Conservation (phyloP, 2,329 filamentous ascomycete species). For the Ophiobolus disseminans region DNA sequence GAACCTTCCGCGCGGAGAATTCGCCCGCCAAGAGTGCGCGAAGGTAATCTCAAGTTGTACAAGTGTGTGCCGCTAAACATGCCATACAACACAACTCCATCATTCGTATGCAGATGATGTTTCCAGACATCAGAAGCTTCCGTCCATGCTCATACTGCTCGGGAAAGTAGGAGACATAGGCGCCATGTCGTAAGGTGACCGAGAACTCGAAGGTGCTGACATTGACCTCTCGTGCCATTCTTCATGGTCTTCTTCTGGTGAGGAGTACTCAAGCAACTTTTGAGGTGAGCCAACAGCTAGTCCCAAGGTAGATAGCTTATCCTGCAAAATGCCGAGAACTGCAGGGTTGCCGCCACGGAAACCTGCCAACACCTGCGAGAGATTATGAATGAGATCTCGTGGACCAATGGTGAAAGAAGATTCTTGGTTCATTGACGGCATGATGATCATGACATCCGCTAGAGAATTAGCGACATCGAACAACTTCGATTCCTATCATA, state of each 20-base stretch:
- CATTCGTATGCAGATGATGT: background rate
- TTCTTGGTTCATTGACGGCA: conserved; percentile 42
- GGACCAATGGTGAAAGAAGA: conserved; percentile 40
- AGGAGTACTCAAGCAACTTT: conserved; percentile 39
- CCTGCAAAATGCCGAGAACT: conserved; percentile 42
- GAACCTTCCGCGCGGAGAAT: no score
- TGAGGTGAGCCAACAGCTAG: conserved; percentile 37
- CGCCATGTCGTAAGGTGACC: conserved; percentile 6
- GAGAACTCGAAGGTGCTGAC: conserved; percentile 25
- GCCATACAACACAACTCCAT: no score
- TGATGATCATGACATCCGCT: conserved; percentile 48
- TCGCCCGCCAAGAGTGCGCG: no score
- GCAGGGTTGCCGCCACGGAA: conserved; percentile 46
- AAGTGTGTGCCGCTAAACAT: no score
- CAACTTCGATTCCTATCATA: conserved; percentile 40
- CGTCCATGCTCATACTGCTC: conserved; percentile 26
- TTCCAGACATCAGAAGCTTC: conserved; percentile 19
- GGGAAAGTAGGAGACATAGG: conserved; percentile 21
- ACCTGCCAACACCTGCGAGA: conserved; percentile 36
- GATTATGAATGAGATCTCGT: conserved; percentile 43
- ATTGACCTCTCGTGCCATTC: conserved; percentile 31
- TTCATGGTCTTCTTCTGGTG: conserved; percentile 40
- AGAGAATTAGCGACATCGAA: conserved; percentile 47
- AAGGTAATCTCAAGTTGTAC: no score
- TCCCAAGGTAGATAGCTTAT: conserved; percentile 38